A percentile compares a stretch with the other conserved stretches of the same genome.
phyloP scores from a whole-genome alignment of 129 eudicot species.

The Flaveria bidentis region DNA sequence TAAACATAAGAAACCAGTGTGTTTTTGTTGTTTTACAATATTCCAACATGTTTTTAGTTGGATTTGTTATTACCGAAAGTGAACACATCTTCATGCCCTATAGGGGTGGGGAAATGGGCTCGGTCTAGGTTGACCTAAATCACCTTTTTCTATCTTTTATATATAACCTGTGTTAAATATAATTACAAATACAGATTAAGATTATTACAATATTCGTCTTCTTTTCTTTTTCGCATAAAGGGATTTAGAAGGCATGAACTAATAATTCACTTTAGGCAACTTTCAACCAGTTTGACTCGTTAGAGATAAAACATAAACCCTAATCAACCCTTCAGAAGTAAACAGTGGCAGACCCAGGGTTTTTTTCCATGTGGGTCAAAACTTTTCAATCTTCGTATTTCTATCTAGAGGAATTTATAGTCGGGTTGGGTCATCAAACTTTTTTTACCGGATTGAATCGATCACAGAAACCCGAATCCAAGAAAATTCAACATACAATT shows the following conservation, averaged over 20 bases:
- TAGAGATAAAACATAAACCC: slow-evolving; percentile 2
- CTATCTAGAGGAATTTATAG: no score
- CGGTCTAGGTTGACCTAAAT: neutral
- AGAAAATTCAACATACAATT: no score
- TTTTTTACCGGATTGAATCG: no score
- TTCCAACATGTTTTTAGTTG: neutral
- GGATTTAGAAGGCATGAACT: slow-evolving; percentile 1
- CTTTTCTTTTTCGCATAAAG: neutral
- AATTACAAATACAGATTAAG: neutral
- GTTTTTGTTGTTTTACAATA: no score
- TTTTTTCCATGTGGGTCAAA: no score
- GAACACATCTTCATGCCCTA: neutral
- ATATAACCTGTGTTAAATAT: neutral
- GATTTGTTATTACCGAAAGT: neutral
- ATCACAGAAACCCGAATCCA: no score
- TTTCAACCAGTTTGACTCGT: neutral
- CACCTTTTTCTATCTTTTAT: neutral
- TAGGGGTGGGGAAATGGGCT: neutral
- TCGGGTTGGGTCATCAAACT: no score
- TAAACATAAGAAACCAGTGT: neutral
- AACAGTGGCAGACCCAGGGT: neutral
- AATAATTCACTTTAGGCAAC: neutral
- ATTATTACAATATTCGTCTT: neutral
- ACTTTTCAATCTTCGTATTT: no score
- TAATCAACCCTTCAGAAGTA: neutral